Conservation (phyloP, 2,329 filamentous ascomycete species). For the Monosporascus sp. region DNA sequence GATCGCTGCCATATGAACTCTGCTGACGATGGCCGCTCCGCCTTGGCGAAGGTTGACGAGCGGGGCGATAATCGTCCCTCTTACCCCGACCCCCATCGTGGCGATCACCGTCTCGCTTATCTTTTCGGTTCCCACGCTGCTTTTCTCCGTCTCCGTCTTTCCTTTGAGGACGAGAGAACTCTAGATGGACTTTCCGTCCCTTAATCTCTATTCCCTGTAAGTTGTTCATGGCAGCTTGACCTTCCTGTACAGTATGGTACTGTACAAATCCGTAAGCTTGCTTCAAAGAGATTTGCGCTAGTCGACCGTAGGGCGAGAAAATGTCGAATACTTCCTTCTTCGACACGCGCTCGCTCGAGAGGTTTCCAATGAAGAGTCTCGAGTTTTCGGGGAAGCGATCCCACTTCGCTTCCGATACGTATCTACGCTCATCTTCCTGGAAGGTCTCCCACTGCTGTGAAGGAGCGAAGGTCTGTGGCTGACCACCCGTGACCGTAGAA, state of each 20-base stretch:
- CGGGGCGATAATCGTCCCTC: conserved; percentile 21
- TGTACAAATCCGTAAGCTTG: conserved; percentile 97
- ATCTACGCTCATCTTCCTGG: conserved; percentile 64
- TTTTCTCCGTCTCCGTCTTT: conserved; percentile 67
- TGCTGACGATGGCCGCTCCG: conserved; percentile 28
- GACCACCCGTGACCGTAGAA: conserved; percentile 3
- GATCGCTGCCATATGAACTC: conserved; percentile 30
- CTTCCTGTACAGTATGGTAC: conserved; percentile 73
- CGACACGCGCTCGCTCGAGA: conserved; percentile 87
- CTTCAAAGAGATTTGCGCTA: conserved; percentile 95
- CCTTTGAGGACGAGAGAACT: conserved; percentile 83
- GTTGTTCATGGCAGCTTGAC: conserved; percentile 64
- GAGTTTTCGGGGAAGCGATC: conserved; percentile 74
- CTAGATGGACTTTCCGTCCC: conserved; percentile 89
- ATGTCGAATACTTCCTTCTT: conserved; percentile 91
- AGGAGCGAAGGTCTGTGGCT: conserved; percentile 6
- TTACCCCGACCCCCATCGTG: conserved; percentile 16
- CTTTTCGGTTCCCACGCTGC: conserved; percentile 40
- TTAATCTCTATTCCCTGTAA: conserved; percentile 78
- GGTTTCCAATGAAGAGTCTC: conserved; percentile 79
- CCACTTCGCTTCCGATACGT: conserved; percentile 75
- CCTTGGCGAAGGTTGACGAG: conserved; percentile 19
- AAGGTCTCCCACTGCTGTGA: conserved; percentile 64
- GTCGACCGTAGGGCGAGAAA: conserved; percentile 76
- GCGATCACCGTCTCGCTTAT: conserved; percentile 43